Base-by-base conservation (phyloP, 2,329 filamentous ascomycete genomes). In the Dactylellina parvicollis region DNA sequence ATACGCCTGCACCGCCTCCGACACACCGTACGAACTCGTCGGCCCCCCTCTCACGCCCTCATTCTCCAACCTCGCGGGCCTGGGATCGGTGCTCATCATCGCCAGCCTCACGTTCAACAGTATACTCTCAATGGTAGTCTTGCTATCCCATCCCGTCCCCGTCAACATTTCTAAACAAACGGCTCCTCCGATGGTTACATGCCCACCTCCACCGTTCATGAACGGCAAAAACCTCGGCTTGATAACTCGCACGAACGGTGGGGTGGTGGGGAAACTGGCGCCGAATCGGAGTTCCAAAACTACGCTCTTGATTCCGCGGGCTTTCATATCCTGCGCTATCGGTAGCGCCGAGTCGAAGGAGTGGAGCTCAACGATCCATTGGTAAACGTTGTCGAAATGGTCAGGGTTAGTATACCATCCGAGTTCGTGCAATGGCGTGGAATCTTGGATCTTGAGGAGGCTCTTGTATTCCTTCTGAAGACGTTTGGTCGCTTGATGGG, bases 311-410 rank as follows among this genome's bases (percentile, higher is more conserved):
- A 90, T 76, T 0, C 83, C 84, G 0, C 82, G 83, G 1, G 79
- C 77, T 79, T 88, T 87, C 87, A 96, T 92, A 78, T 96, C 92
- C 59, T 85, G 79, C 0, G 90, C 88, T 0, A 97, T 83, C 0
- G 90, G 91, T 0, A 95, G 83, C 1, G 82, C 79, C 0, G 82
- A 75, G 22, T 92, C 89, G 77, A 96, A 96, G 44, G 89, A 91
- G 79, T 96, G 93, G 0, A 97, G 83, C 79, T 96, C 91, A 4
- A 96, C 88, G 69, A 96, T 92, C 92, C 92, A 96, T 78, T 96
- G 92, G 78, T 95, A 96, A 74, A 92, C 84, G 77, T 93, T 96
- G 20, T 82, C 85, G 36, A 93, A 83, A 54, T 86, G 85, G 4
- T 83, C 82, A 12, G 85, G 81, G 77, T 96, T 86, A 62, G 96